phyloP scores from a whole-genome alignment of 352 stramenopile species.

The Nothophytophthora sp. region DNA sequence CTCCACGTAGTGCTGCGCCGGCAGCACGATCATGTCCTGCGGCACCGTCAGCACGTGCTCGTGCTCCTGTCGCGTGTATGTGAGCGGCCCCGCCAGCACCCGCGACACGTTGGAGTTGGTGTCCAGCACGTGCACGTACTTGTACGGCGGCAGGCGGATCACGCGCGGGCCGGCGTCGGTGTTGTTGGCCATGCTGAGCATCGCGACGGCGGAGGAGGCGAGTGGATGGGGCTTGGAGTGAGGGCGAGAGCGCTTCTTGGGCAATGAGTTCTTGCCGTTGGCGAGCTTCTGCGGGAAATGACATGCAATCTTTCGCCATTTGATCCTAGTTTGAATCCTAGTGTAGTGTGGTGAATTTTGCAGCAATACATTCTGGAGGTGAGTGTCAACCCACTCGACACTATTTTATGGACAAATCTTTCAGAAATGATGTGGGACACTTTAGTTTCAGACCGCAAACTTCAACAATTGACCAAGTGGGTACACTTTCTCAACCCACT shows the following conservation, averaged over 20 bases:
- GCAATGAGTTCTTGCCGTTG: constrained; percentile 11
- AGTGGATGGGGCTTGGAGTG: constrained; percentile 5
- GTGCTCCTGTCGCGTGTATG: constrained; percentile 82
- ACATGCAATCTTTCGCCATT: neutral
- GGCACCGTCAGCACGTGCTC: constrained; percentile 65
- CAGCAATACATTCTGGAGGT: neutral
- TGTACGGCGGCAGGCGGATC: constrained; percentile 77
- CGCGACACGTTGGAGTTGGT: constrained; percentile 86
- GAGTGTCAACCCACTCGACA: neutral
- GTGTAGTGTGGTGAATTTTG: neutral
- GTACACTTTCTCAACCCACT: constrained; percentile 9
- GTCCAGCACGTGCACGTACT: constrained; percentile 85
- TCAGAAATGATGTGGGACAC: neutral
- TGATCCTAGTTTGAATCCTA: constrained; percentile 2
- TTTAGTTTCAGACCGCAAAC: too few relatives aligned
- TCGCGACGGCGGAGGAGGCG: neutral
- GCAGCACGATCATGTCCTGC: constrained; percentile 78
- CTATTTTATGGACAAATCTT: too few relatives aligned
- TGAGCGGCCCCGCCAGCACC: constrained; percentile 74
- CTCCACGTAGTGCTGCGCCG: constrained; percentile 77
- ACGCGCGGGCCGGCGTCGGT: constrained; percentile 57
- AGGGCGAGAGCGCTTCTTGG: constrained; percentile 8
- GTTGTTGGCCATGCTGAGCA: constrained; percentile 14
- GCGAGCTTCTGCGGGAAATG: too few relatives aligned
- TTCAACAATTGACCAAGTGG: constrained; percentile 5